Base-by-base conservation (phyloP, 768 basidiomycete genomes). In the Holtermanniella nyarrowii region DNA sequence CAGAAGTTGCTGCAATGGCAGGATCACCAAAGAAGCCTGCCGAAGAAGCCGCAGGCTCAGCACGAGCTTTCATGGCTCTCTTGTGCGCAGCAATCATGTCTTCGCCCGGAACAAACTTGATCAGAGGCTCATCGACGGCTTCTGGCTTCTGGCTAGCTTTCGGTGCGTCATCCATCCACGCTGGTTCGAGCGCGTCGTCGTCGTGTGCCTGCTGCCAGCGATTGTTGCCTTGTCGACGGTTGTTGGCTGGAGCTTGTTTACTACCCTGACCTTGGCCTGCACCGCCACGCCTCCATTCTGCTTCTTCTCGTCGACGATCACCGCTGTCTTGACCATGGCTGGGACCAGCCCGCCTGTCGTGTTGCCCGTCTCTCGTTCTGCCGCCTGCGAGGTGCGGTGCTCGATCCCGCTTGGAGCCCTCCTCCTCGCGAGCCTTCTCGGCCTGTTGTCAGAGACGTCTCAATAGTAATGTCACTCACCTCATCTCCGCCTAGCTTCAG, bases 1-100 rank as follows among this genome's bases (percentile, higher is more conserved):
- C 58, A 14, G 44, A 46, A 16, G 26, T n/a, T 4, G 46, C 27
- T 5, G 46, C 46, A n/a, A 48, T 48, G 3, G 46, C 46, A 27
- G 46, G 46, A 48, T 48, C 46, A 37, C 24, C 46, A 27, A 25
- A 25, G 52, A 48, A 60, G n/a, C n/a, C n/a, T 58, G 25, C 48
- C 31, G 31, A 7, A 7, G 7, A 7, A 16, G 7, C 31, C 10
- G 10, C 10, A 37, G 31, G 31, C 10, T 37, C 16, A 7, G 16
- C 10, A 42, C 46, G 46, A 21, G 58, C 22, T 41, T 59, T 62
- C 61, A 64, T 58, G 1, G 55, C 56, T 11, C 52, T 49, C 24
- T 62, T 61, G 44, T 67, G 63, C 4, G 61, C 61, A 2, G 65
- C 65, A 21, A 67, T 67, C 57, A 61, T 62, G 39, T 66, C 65